Evolutionary conservation across 2,329 filamentous ascomycete species (phyloP).

Genomic region (Fusarium miscanthi): DNA sequence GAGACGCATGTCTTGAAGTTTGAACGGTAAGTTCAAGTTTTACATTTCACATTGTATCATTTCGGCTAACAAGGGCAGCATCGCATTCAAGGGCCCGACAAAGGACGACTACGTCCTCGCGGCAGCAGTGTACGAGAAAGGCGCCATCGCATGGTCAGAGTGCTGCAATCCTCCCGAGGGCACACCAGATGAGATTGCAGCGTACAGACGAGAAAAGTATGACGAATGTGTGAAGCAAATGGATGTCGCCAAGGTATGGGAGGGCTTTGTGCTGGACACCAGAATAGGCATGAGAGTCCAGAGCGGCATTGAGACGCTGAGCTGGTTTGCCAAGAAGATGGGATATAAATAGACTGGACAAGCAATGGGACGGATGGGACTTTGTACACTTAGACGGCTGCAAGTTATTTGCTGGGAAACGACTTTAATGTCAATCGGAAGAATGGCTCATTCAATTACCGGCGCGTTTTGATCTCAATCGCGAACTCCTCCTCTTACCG

Average conservation of each 20-base stretch:
- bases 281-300: conserved; percentile 79
- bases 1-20: conserved; percentile 72
- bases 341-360: conserved; percentile 44
- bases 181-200: conserved; percentile 48
- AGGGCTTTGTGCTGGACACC: conserved; percentile 77
- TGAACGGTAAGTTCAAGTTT: conserved; percentile 66
- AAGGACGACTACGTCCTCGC: conserved; percentile 79
- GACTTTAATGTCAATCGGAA: not conserved
- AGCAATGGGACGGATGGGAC: not conserved
- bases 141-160: conserved; percentile 82
- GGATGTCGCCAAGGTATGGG: conserved; percentile 76
- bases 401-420: not conserved
- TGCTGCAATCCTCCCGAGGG: conserved; percentile 55
- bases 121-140: conserved; percentile 87
- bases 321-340: conserved; percentile 62
- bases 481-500: conserved; percentile 44
- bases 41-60: fast-evolving
- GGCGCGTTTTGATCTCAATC: conserved; percentile 40
- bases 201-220: conserved; percentile 60
- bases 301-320: conserved; percentile 74
- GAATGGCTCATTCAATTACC: conserved; percentile 1
- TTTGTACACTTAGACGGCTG: conserved; percentile 30
- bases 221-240: conserved; percentile 73
- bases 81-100: conserved; percentile 66
- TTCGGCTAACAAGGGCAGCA: conserved; percentile 50